phyloP scores from a whole-genome alignment of 2,329 filamentous ascomycete species.

The Aureobasidium sp. region DNA sequence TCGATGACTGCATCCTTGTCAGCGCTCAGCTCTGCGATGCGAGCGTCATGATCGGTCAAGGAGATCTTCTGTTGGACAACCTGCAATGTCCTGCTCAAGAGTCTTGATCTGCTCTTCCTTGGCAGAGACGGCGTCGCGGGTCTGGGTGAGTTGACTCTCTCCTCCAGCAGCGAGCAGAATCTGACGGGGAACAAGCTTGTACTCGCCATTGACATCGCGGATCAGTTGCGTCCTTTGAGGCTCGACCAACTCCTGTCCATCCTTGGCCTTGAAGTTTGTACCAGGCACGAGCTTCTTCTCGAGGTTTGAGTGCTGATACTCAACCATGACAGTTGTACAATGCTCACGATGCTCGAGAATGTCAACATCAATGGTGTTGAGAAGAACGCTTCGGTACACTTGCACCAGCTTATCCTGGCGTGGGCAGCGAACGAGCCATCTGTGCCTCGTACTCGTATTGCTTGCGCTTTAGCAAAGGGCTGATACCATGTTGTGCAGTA shows the following conservation, averaged over 20 bases:
- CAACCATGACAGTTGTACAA: constrained; percentile 19
- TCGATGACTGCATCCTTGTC: background rate
- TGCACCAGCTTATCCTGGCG: constrained; percentile 50
- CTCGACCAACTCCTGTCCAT: background rate
- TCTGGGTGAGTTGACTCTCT: background rate
- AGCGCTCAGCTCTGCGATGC: background rate
- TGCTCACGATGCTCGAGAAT: constrained; percentile 37
- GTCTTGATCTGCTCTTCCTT: background rate
- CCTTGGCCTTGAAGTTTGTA: background rate
- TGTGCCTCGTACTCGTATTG: constrained; percentile 47
- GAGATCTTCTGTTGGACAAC: background rate
- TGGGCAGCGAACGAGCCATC: constrained; percentile 50
- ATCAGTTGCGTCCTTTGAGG: constrained; percentile 31
- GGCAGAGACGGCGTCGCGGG: no score
- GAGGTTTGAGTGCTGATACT: constrained; percentile 12
- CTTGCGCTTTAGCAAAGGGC: constrained; percentile 42
- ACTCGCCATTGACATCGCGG: constrained; percentile 15
- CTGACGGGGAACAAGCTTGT: constrained; percentile 24
- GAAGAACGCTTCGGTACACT: constrained; percentile 68
- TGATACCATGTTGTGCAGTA: constrained; percentile 11
- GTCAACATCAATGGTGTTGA: constrained; percentile 52
- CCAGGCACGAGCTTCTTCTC: background rate
- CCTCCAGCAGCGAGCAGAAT: constrained; percentile 20
- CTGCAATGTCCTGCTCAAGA: background rate
- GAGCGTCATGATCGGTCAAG: background rate